Base-by-base conservation (phyloP, 2,329 filamentous ascomycete species). In the Alternaria dauci region DNA sequence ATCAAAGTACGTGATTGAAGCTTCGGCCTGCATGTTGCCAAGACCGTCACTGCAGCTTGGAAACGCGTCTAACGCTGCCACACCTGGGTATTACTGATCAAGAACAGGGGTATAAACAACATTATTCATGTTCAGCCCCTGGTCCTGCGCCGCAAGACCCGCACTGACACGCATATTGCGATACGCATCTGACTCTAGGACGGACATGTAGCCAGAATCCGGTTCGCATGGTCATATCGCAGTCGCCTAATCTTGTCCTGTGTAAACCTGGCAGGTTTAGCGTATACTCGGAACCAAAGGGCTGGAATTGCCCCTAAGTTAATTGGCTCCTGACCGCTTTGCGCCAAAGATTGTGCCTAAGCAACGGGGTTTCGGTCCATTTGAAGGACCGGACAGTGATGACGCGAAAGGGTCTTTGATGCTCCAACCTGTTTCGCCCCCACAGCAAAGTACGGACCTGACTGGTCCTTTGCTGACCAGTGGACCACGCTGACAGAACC, bases 371-470 rank as follows among this genome's bases (percentile, higher is more conserved):
- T 43, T 57, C 58, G 58, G 58, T 57, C 46, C 32, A 60, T 20
- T 23, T 46, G 14, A 50, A 25, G 55, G 30, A 53, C 59, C 55
- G 39, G 52, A 38, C 34, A 34, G 32, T 30, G 36, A 34, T 23
- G 43, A 46, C 36, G 44, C 38, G 38, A 47, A 42, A 44, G 28
- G 44, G 44, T 38, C 25, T 44, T 56, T 14, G 25, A 39, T 20
- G 30, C 26, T 44, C 28, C 44, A 59, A 54, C 57, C 16, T 20
- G 56, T 66, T 69, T 62, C 56, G 71, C 71, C 72, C 46, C 70
- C 70, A 67, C 60, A 67, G 68, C 61, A 65, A 55, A 68, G 67
- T 70, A 70, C 72, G 73, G 63, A 73, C 71, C 67, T 54, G 64
- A 59, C 46, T n/a, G n/a, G 53, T 39, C 36, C 41, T 53, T 54